Evolutionary conservation across 768 basidiomycete species (phyloP).

Genomic region (Pleurotus tuoliensis): DNA sequence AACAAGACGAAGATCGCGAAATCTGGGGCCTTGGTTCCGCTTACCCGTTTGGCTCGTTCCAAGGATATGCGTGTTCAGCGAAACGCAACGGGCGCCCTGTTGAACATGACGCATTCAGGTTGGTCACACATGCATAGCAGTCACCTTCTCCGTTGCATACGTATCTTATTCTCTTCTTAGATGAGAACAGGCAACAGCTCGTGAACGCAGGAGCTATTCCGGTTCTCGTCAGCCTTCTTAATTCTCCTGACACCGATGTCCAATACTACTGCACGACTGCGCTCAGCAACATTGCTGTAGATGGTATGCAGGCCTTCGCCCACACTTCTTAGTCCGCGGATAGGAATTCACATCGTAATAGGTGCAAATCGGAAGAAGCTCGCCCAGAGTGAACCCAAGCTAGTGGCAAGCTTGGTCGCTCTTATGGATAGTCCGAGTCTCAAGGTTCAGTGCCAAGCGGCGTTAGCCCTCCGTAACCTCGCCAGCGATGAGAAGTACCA

Average conservation of each 20-base stretch:
- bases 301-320: constrained; percentile 46
- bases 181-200: constrained; percentile 97
- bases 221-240: constrained; percentile 89
- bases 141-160: neutral
- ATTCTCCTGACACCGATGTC: constrained; percentile 97
- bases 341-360: constrained; percentile 18
- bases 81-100: constrained; percentile 94
- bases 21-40: constrained; percentile 95
- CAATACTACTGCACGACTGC: constrained; percentile 99
- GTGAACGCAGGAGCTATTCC: constrained; percentile 99
- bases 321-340: neutral
- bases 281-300: constrained; percentile 96
- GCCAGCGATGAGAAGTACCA: constrained; percentile 99
- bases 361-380: constrained; percentile 91
- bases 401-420: constrained; percentile 88
- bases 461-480: constrained; percentile 91
- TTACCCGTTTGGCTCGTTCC: constrained; percentile 92
- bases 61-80: constrained; percentile 99
- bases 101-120: constrained; percentile 99
- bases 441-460: constrained; percentile 98
- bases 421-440: constrained; percentile 97
- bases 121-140: constrained; percentile 16
- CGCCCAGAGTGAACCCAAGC: constrained; percentile 88
- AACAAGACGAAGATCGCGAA: constrained; percentile 99
- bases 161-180: constrained; percentile 32